Evolutionary conservation across 2,329 filamentous ascomycete species (phyloP).

Genomic region (Beauveria medogensis): DNA sequence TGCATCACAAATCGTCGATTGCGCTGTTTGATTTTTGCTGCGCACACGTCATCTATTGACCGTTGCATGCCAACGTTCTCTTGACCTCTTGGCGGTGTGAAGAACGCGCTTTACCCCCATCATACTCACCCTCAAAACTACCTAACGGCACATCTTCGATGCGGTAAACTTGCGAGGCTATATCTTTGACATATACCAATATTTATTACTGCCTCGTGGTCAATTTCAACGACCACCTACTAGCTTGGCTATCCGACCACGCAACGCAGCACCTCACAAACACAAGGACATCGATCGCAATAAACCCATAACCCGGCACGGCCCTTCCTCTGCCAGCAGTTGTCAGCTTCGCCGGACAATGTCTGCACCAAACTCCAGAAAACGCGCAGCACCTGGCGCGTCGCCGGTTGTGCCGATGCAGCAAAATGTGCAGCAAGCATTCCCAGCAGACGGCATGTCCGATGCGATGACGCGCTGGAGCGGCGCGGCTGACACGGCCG

Average conservation of each 20-base stretch:
- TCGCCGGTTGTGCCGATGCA: constrained; percentile 52
- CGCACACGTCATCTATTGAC: background rate
- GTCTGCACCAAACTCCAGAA: constrained; percentile 50
- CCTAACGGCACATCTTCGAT: background rate
- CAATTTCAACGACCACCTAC: background rate
- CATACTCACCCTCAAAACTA: background rate
- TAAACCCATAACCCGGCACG: background rate
- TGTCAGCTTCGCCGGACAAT: constrained; percentile 21
- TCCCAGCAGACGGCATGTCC: constrained; percentile 37
- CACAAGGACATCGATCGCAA: background rate
- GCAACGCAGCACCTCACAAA: background rate
- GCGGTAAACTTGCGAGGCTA: background rate
- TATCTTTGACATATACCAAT: background rate
- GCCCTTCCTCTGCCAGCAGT: background rate
- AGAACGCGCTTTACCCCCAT: background rate
- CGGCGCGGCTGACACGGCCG: constrained; percentile 27
- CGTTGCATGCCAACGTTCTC: background rate
- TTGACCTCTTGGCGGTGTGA: background rate
- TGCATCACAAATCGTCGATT: background rate
- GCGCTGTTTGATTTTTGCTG: background rate
- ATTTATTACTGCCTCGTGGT: background rate
- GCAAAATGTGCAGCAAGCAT: constrained; percentile 41
- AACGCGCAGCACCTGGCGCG: constrained; percentile 66
- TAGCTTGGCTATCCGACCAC: background rate
- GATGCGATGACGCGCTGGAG: constrained; percentile 42